phyloP scores from a whole-genome alignment of 1,284 basidiomycete genomes.

The Fomitopsis palustris region DNA sequence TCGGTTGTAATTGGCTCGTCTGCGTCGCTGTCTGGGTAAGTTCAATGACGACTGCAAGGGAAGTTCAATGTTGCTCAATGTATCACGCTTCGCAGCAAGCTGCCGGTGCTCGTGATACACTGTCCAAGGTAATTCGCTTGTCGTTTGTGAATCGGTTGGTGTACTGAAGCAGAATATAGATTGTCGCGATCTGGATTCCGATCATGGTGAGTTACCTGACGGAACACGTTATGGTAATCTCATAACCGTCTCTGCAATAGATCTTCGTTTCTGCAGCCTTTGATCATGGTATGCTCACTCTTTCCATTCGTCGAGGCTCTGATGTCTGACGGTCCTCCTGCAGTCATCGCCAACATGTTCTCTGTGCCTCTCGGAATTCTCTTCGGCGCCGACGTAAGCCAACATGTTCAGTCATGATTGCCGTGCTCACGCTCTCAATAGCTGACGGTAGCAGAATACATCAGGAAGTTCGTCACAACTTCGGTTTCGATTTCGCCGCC shows the following conservation, averaged over 20 bases:
- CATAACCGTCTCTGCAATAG: constrained; percentile 26
- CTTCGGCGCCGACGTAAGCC: constrained; percentile 59
- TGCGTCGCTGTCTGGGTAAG: constrained; percentile 76
- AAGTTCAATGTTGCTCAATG: neutral
- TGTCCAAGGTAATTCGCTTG: constrained; percentile 53
- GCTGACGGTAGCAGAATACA: constrained; percentile 59
- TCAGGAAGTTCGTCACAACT: constrained; percentile 52
- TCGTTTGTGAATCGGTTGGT: neutral
- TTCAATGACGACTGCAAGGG: no score
- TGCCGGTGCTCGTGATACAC: constrained; percentile 64
- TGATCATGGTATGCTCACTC: constrained; percentile 54
- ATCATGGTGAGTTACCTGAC: constrained; percentile 52
- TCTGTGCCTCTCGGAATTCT: constrained; percentile 70
- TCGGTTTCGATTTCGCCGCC: neutral
- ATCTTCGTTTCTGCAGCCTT: constrained; percentile 70
- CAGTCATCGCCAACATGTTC: constrained; percentile 74
- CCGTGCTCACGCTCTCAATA: constrained; percentile 19
- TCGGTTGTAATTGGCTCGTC: constrained; percentile 79
- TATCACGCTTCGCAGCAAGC: constrained; percentile 55
- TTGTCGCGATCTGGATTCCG: constrained; percentile 71
- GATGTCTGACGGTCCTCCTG: neutral
- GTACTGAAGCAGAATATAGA: constrained; percentile 26
- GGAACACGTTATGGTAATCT: neutral
- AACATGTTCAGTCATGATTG: neutral
- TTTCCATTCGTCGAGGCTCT: neutral